Conservation (phyloP, 371 early-diverging fungal genomes). For the Lichtheimia ornata region DNA sequence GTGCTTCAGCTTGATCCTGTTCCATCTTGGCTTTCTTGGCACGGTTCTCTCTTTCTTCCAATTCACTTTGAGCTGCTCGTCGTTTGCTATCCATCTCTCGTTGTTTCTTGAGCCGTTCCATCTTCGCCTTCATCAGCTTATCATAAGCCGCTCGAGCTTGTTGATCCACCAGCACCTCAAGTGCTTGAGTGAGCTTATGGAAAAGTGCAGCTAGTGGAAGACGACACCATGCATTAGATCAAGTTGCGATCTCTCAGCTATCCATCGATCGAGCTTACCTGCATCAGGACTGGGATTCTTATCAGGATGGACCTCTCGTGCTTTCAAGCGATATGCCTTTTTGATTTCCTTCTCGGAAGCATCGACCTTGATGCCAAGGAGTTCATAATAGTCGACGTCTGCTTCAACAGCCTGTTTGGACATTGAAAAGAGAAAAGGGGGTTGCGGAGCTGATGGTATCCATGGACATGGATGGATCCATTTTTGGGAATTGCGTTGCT, state of each 20-base stretch:
- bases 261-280: slow-evolving; percentile 25
- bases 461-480: too few species aligned
- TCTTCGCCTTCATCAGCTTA: slow-evolving; percentile 34
- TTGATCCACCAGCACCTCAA: slow-evolving; percentile 37
- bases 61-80: slow-evolving; percentile 39
- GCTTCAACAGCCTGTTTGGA: slow-evolving; percentile 18
- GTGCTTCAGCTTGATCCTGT: slow-evolving; percentile 41
- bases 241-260: not conserved
- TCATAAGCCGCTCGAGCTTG: slow-evolving; percentile 44
- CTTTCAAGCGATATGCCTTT: slow-evolving; percentile 72
- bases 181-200: slow-evolving; percentile 36
- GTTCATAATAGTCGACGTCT: slow-evolving; percentile 74
- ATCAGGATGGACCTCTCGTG: slow-evolving; percentile 48
- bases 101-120: slow-evolving; percentile 44
- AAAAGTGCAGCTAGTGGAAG: slow-evolving; percentile 33
- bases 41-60: slow-evolving; percentile 42
- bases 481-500: too few species aligned
- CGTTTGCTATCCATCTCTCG: slow-evolving; percentile 52
- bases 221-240: not conserved
- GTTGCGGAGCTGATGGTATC: not conserved
- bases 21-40: slow-evolving; percentile 42
- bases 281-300: slow-evolving; percentile 59
- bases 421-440: slow-evolving; percentile 11
- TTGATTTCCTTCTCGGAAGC: slow-evolving; percentile 64
- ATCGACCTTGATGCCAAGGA: slow-evolving; percentile 65